These are phyloP conservation scores for Rhizopus delemar DNA, from an alignment of 371 early-diverging fungal genomes.

Conservation along the genomic window DNA sequence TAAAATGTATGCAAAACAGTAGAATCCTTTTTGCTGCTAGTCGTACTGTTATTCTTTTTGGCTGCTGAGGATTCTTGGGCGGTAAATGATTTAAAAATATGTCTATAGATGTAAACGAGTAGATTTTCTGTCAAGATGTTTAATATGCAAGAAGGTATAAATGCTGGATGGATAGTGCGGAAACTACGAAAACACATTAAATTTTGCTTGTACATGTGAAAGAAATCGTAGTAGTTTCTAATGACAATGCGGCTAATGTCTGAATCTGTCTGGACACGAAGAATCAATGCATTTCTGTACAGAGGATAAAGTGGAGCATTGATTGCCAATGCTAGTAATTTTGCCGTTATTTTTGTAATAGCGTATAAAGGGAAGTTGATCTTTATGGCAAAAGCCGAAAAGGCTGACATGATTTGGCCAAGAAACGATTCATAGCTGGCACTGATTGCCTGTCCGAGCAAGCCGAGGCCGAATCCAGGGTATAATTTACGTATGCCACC, in stretches of 20 bases:
- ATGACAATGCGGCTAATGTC: constrained; percentile 30
- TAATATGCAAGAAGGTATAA: constrained; percentile 55
- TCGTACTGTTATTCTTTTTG: constrained; percentile 2
- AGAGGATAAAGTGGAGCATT: constrained; percentile 59
- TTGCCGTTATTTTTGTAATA: background rate
- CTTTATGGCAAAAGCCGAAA: constrained; percentile 23
- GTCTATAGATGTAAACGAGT: constrained; percentile 51
- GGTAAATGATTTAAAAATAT: constrained; percentile 31
- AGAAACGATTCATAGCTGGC: constrained; percentile 55
- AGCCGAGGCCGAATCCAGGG: constrained; percentile 59
- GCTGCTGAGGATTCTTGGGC: constrained; percentile 21
- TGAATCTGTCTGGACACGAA: constrained; percentile 53
- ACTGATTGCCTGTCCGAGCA: constrained; percentile 57
- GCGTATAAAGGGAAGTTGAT: constrained; percentile 15
- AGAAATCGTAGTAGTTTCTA: constrained; percentile 35
- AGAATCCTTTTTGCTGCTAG: constrained; percentile 11
- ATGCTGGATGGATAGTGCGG: constrained; percentile 41
- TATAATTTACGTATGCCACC: constrained; percentile 55
- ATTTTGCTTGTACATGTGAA: constrained; percentile 44
- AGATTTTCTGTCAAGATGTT: constrained; percentile 53
- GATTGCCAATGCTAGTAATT: constrained; percentile 36
- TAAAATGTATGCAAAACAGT: constrained; percentile 55
- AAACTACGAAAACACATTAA: constrained; percentile 37
- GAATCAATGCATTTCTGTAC: constrained; percentile 53
- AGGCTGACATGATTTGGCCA: constrained; percentile 31